Base-by-base conservation (phyloP, 2,329 filamentous ascomycete genomes). In the Colletotrichum sp. region DNA sequence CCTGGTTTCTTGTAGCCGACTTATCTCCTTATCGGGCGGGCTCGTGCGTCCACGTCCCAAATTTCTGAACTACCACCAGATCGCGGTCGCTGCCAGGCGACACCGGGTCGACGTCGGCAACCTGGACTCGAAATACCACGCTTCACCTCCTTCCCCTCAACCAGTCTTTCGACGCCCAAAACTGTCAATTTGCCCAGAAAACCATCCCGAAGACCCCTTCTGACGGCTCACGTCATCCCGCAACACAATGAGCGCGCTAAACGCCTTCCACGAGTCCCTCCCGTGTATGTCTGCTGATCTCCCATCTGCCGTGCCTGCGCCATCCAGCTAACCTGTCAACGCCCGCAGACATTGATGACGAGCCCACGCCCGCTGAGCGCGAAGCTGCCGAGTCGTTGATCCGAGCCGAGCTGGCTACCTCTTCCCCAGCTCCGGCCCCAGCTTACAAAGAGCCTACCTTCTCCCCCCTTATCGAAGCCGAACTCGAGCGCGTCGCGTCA, bases 281-380 rank as follows among this genome's bases (percentile, higher is more conserved):
- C 95, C 95, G 65, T 96, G 95, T 96, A 90, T 79, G 91, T 65
- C 70, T 77, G 34, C 79, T 72, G 78, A 70, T 39, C 79, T 28
- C 44, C 52, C 32, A 24, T 75, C 49, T 34, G 18, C 36, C 68
- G 32, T 18, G 32, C 66, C 30, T 24, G 21, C 55, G 34, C 52
- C 30, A 59, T 44, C 30, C 44, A 44, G 59, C 21, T 73, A 59
- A 68, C 59, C 30, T 21, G 69, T 72, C 75, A 82, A 80, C 79
- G 70, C 59, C 36, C 49, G 67, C 84, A 98, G 95, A 98, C 86
- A 94, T 99, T 84, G 96, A 99, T 86, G 82, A 89, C 21, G 91
- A 94, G 69, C 94, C 94, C 55, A 93, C 93, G 7, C 83, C 89
- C 24, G 79, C 87, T 67, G 91, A 92, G 81, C 92, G 95, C 81